A percentile compares a stretch with the other conserved stretches of the same genome.
Evolutionary conservation across 192 early-diverging fungal species (phyloP).

Genomic region (Chytriomyces sp.): DNA sequence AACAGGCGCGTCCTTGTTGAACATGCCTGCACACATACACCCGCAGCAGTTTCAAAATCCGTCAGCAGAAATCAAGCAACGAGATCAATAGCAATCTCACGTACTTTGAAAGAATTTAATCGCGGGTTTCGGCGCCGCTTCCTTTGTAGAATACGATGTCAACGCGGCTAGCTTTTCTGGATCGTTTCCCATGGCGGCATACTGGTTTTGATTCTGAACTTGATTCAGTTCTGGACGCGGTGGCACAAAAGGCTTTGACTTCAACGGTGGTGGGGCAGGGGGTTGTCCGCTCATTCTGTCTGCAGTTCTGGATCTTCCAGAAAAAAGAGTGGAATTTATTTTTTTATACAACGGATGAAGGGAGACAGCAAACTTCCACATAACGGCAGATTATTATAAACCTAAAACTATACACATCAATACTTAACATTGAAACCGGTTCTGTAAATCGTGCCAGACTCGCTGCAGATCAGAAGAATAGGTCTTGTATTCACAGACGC

Average conservation of each 20-base stretch:
- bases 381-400: too few species aligned
- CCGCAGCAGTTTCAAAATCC: not conserved
- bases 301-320: too few species aligned
- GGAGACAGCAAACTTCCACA: too few species aligned
- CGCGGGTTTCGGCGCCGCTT: constrained; percentile 22
- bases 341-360: too few species aligned
- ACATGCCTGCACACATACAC: constrained; percentile 5
- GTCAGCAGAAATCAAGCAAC: not conserved
- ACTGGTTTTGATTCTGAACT: constrained; percentile 3
- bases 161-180: not conserved
- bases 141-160: constrained; percentile 21
- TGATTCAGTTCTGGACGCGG: constrained; percentile 4
- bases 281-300: not conserved
- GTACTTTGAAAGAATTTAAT: constrained; percentile 14
- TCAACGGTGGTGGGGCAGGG: constrained; percentile 16
- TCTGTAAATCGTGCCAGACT: too few species aligned
- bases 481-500: too few species aligned
- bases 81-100: not conserved
- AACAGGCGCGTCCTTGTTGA: constrained; percentile 19
- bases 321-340: too few species aligned
- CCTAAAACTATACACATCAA: too few species aligned
- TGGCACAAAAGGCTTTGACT: constrained; percentile 31
- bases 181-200: constrained; percentile 26
- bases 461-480: too few species aligned
- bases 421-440: too few species aligned